Evolutionary conservation across 1,139 yeast genomes (phyloP).

Genomic region (Diutina mesorugosa): DNA sequence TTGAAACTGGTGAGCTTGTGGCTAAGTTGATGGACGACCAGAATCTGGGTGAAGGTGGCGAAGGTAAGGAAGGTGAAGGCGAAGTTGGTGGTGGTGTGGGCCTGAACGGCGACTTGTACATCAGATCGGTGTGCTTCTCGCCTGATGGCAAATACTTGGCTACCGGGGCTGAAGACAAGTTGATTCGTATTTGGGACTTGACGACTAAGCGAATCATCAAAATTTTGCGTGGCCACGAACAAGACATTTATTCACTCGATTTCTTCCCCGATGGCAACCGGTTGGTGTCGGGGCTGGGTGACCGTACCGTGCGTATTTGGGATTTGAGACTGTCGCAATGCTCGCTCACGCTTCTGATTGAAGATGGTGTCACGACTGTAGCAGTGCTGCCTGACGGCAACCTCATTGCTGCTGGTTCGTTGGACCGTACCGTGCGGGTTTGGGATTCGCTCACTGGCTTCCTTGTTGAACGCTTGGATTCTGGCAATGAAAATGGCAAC

Average conservation of each 20-base stretch:
- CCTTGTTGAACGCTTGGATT: conserved; percentile 84
- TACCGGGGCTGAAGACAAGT: conserved; percentile 96
- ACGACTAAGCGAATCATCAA: conserved; percentile 77
- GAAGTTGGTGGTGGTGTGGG: conserved; percentile 14
- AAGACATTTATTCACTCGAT: conserved; percentile 91
- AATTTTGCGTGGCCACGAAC: conserved; percentile 90
- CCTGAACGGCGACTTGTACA: conserved; percentile 70
- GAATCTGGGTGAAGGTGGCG: conserved; percentile 25
- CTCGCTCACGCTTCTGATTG: conserved; percentile 77
- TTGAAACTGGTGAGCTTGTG: conserved; percentile 80
- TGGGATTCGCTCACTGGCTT: conserved; percentile 96
- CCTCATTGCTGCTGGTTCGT: conserved; percentile 90
- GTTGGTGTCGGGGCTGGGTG: conserved; percentile 93
- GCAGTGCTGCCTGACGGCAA: conserved; percentile 95
- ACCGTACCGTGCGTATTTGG: conserved; percentile 95
- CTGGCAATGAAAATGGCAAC: conserved; percentile 75
- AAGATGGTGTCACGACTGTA: conserved; percentile 96
- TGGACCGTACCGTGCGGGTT: conserved; percentile 90
- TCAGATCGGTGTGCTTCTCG: conserved; percentile 90
- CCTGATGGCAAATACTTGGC: conserved; percentile 95
- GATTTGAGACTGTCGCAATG: conserved; percentile 88
- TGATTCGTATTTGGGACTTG: conserved; percentile 94
- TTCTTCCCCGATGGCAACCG: conserved; percentile 93
- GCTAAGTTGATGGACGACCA: conserved; percentile 74
- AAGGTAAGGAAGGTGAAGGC: conserved; percentile 6